Conservation (phyloP, 2,329 filamentous ascomycete species). For the Alternaria longipes region DNA sequence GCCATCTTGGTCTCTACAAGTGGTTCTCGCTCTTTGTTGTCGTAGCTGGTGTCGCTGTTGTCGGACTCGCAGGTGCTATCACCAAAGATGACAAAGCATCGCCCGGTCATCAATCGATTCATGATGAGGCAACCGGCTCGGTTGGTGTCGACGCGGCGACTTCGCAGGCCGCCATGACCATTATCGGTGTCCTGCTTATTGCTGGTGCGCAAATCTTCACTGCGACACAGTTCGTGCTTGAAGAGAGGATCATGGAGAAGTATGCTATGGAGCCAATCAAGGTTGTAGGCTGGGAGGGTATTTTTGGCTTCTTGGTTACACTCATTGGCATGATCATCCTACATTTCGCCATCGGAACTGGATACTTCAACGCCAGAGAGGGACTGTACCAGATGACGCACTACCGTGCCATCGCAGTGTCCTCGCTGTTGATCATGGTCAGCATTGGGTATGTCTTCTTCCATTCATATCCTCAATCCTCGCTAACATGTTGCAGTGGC, state of each 20-base stretch:
- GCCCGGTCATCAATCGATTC: constrained; percentile 36
- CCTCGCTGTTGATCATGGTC: constrained; percentile 92
- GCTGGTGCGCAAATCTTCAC: constrained; percentile 97
- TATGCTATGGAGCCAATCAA: constrained; percentile 84
- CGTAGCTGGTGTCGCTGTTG: constrained; percentile 85
- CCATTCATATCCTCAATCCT: constrained; percentile 6
- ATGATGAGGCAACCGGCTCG: constrained; percentile 41
- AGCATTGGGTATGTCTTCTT: constrained; percentile 81
- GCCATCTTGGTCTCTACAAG: constrained; percentile 84
- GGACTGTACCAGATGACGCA: constrained; percentile 82
- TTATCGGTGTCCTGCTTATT: constrained; percentile 88
- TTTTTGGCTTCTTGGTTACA: constrained; percentile 88
- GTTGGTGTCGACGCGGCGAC: constrained; percentile 49
- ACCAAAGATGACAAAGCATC: constrained; percentile 71
- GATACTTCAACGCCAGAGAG: constrained; percentile 90
- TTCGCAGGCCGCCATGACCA: constrained; percentile 70
- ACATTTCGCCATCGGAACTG: constrained; percentile 79
- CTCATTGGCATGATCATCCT: constrained; percentile 80
- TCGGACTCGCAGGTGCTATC: constrained; percentile 87
- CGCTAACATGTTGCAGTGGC: constrained; percentile 64
- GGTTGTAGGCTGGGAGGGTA: constrained; percentile 94
- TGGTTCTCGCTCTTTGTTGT: constrained; percentile 90
- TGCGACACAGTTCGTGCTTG: constrained; percentile 92
- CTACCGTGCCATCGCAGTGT: constrained; percentile 74
- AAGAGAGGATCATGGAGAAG: constrained; percentile 88